These are phyloP conservation scores for Jackrogersella multiformis DNA, from an alignment of 495 filamentous ascomycete genomes.

Conservation along the genomic window DNA sequence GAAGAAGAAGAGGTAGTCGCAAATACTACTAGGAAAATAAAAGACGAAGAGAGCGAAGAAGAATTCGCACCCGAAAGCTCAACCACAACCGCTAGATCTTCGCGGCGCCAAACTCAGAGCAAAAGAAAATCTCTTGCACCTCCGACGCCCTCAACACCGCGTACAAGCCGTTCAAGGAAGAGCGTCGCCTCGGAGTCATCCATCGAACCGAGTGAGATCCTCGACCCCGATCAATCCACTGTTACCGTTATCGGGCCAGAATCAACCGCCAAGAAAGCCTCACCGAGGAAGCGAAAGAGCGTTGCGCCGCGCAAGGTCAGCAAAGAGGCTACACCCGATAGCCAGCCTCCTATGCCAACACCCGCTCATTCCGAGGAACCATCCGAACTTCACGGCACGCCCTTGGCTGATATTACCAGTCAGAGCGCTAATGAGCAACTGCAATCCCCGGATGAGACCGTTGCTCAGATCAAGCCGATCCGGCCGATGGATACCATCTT, in stretches of 20 bases:
- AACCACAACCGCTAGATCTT: conserved; percentile 48
- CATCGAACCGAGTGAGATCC: conserved; percentile 67
- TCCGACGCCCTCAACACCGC: conserved; percentile 51
- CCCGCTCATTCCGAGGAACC: conserved; percentile 57
- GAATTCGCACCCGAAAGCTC: conserved; percentile 81
- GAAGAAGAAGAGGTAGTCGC: conserved; percentile 72
- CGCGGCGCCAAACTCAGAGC: conserved; percentile 54
- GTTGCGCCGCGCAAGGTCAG: conserved; percentile 61
- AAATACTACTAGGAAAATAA: conserved; percentile 63
- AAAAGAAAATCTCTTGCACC: conserved; percentile 65
- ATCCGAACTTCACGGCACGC: conserved; percentile 62
- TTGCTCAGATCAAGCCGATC: conserved; percentile 67
- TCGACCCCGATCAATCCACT: conserved; percentile 65
- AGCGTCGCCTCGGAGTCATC: conserved; percentile 45
- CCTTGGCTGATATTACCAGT: conserved; percentile 81
- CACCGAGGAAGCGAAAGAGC: conserved; percentile 75
- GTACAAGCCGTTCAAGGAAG: conserved; percentile 57
- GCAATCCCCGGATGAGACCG: conserved; percentile 49
- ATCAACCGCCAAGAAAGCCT: conserved; percentile 70
- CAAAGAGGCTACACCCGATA: conserved; percentile 57
- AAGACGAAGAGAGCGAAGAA: conserved; percentile 73
- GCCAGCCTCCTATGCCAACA: conserved; percentile 58
- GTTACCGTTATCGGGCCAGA: conserved; percentile 61
- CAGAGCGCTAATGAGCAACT: conserved; percentile 66
- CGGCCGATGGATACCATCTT: conserved; percentile 77